Conservation (phyloP, 257 asterid genomes). For the Scutellaria minor region DNA sequence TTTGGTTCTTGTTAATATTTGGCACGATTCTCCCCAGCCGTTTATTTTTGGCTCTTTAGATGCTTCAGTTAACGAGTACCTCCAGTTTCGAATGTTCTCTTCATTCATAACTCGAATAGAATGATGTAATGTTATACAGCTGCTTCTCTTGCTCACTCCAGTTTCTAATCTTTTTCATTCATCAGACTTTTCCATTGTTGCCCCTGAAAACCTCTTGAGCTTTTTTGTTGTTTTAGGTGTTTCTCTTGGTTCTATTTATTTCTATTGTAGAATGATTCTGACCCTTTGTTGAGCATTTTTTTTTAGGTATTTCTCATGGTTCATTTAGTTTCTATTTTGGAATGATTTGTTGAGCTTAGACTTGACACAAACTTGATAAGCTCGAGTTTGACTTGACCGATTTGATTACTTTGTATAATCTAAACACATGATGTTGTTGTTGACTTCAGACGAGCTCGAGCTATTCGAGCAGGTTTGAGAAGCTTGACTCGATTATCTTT, state of each 20-base stretch:
- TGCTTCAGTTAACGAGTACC: slow-evolving; percentile 28
- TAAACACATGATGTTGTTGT: too few species aligned
- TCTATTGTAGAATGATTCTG: too few species aligned
- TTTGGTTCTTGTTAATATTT: slow-evolving; percentile 36
- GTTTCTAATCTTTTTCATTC: background rate
- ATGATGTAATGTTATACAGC: slow-evolving; percentile 24
- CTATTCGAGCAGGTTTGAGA: too few species aligned
- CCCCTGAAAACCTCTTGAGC: background rate
- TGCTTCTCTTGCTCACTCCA: slow-evolving; percentile 15
- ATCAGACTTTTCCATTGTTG: background rate
- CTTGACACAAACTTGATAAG: too few species aligned
- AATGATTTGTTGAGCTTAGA: too few species aligned
- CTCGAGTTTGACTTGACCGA: too few species aligned
- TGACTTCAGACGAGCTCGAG: too few species aligned
- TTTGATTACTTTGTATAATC: too few species aligned
- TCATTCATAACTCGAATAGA: background rate
- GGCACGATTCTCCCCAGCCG: slow-evolving; percentile 21
- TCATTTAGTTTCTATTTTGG: too few species aligned
- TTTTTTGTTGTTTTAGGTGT: background rate
- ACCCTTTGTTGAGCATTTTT: too few species aligned
- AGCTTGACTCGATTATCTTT: too few species aligned
- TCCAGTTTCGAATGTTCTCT: slow-evolving; percentile 7
- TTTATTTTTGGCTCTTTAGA: slow-evolving; percentile 32
- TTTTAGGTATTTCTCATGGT: too few species aligned
- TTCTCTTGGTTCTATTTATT: background rate